Evolutionary conservation across 345 rosid genomes (phyloP), one percentile per base, ranked within the genome.

Genomic region (Gossypium raimondii): DNA sequence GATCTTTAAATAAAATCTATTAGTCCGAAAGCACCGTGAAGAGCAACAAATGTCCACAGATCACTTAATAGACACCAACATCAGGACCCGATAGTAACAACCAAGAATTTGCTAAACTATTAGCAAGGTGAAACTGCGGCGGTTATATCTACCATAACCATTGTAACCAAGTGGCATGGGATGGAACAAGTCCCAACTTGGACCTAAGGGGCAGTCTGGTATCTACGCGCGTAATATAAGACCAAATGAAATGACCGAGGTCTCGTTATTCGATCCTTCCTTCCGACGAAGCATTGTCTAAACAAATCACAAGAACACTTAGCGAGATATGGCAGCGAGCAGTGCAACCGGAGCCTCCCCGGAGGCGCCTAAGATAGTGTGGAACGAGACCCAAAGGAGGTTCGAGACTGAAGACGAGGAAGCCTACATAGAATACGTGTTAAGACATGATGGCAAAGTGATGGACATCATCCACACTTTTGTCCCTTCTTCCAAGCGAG

Each of bases 381-480:
- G 90, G 93, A 94, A 88, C 79, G 75, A 86, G 72, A 77, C 71
- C 27, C 73, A 76, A 20, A 70, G 76, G 22, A 78, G 88, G 64
- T 94, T 94, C 87, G 95, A 94, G 84, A 89, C 92, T n/a, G 93
- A 94, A 75, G 98, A 94, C 85, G 86, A 84, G 81, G 82, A 82
- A 75, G 95, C 97, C 0, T 90, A 84, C 87, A 27, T 89, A 16
- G 89, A 92, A 50, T 92, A 90, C 87, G 89, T 77, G 68, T 9
- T 86, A 52, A 84, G 89, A 72, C 71, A 78, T 70, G 82, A 84
- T 7, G 90, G 89, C 3, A 75, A 82, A 80, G 90, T 79, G 70
- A 92, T 92, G 91, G 97, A 92, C 73, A 79, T 94, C 41, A 67
- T 84, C 11, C 98, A 94, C 76, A 88, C 98, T 2, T 89, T 80